Evolutionary conservation across 2,329 filamentous ascomycete genomes (phyloP).

Genomic region (Nemania sp.): DNA sequence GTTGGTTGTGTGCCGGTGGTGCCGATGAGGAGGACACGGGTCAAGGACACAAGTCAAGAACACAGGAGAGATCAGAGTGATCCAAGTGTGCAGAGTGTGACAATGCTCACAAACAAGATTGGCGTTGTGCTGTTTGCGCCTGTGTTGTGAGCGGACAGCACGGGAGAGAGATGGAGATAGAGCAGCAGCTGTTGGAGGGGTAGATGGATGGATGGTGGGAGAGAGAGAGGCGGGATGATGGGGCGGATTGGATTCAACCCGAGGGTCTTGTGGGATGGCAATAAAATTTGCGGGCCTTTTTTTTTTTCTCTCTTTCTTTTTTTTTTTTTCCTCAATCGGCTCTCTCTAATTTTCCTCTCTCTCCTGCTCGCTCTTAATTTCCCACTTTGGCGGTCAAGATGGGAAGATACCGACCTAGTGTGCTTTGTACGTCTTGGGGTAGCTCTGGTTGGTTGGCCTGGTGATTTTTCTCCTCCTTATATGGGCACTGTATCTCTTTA

Average conservation of each 20-base stretch:
- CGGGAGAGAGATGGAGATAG: neutral
- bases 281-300: neutral
- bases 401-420: neutral
- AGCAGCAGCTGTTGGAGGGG: slow-evolving; percentile 3
- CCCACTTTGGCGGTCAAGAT: slow-evolving; percentile 25
- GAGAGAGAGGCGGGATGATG: too few relatives aligned
- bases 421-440: neutral
- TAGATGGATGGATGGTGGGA: too few relatives aligned
- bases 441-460: slow-evolving; percentile 26
- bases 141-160: neutral
- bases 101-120: slow-evolving; percentile 3
- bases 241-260: too few relatives aligned
- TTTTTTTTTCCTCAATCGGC: too few relatives aligned
- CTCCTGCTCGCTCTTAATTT: neutral
- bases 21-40: neutral
- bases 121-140: neutral
- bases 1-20: neutral
- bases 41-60: too few relatives aligned
- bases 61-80: neutral
- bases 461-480: slow-evolving; percentile 14
- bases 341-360: too few relatives aligned
- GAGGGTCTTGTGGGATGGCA: neutral
- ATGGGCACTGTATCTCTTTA: neutral
- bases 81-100: too few relatives aligned
- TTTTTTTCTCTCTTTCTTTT: too few relatives aligned